Conservation (phyloP, 345 rosid genomes). For the Citrus trifoliata region DNA sequence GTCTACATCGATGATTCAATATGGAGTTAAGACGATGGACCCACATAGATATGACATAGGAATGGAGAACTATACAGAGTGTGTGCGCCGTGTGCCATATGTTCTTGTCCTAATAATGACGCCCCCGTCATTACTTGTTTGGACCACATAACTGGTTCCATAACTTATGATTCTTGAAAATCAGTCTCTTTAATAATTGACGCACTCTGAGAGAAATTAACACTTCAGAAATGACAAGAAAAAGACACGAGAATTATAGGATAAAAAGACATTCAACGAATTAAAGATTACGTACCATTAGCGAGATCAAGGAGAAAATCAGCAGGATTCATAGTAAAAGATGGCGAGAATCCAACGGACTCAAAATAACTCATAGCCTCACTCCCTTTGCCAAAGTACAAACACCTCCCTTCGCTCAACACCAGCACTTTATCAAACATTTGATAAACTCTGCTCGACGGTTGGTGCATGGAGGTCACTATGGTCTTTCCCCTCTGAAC, state of each 20-base stretch:
- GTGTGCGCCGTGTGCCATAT: slow-evolving; percentile 5
- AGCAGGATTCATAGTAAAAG: slow-evolving; percentile 95
- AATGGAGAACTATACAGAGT: slow-evolving; percentile 8
- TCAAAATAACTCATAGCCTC: slow-evolving; percentile 69
- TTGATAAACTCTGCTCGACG: slow-evolving; percentile 83
- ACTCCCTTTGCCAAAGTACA: slow-evolving; percentile 75
- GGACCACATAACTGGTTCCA: slow-evolving; percentile 8
- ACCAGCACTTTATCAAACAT: slow-evolving; percentile 75
- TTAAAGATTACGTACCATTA: slow-evolving; percentile 61
- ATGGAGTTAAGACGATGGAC: background rate
- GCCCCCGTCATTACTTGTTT: background rate
- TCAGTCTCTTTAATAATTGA: background rate
- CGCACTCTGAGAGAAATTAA: too few species aligned
- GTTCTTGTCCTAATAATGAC: slow-evolving; percentile 20
- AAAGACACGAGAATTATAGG: background rate
- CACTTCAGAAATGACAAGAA: background rate
- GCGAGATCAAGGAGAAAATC: slow-evolving; percentile 98
- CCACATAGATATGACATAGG: background rate
- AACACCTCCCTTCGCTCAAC: slow-evolving; percentile 69
- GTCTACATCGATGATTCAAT: too few species aligned
- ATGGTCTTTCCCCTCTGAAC: slow-evolving; percentile 74
- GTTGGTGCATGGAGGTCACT: slow-evolving; percentile 86
- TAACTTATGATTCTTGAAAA: background rate
- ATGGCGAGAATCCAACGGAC: slow-evolving; percentile 80
- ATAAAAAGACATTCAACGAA: background rate